Evolutionary conservation across 2,329 filamentous ascomycete genomes (phyloP).

Genomic region (Colletotrichum costaricense): DNA sequence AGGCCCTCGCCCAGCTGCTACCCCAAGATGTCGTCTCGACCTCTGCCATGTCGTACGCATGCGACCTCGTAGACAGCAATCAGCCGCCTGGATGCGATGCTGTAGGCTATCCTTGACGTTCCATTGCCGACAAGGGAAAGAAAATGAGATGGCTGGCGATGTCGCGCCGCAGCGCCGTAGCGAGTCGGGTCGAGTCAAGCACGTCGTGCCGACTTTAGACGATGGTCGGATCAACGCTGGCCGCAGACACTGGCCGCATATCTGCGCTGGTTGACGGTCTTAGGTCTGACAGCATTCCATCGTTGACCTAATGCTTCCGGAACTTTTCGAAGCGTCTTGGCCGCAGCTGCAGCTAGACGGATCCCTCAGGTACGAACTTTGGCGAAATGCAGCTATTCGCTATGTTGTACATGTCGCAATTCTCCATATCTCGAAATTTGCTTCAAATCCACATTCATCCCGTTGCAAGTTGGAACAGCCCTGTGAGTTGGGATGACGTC

Average conservation of each 20-base stretch:
- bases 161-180: not conserved
- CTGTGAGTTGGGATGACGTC: conserved; percentile 25
- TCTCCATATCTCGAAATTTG: not conserved
- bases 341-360: conserved; percentile 26
- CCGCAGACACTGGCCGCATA: conserved; percentile 1
- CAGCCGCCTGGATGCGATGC: conserved; percentile 28
- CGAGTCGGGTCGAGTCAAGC: conserved; percentile 8
- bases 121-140: conserved; percentile 6
- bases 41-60: conserved; percentile 23
- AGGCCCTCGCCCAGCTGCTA: conserved; percentile 18
- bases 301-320: conserved; percentile 17
- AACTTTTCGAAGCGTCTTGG: conserved; percentile 29
- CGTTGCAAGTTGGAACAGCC: conserved; percentile 3
- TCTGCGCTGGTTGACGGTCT: not conserved
- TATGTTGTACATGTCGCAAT: conserved; percentile 12
- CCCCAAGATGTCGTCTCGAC: conserved; percentile 12
- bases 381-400: not conserved
- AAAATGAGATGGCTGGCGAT: conserved; percentile 11
- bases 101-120: conserved; percentile 17
- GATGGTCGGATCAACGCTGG: conserved; percentile 5
- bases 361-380: conserved; percentile 1
- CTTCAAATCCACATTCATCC: not conserved
- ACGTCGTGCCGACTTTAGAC: not conserved
- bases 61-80: conserved; percentile 11
- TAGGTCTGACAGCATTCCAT: conserved; percentile 10